phyloP scores from a whole-genome alignment of 192 early-diverging fungal species.

The Podila minutissima region DNA sequence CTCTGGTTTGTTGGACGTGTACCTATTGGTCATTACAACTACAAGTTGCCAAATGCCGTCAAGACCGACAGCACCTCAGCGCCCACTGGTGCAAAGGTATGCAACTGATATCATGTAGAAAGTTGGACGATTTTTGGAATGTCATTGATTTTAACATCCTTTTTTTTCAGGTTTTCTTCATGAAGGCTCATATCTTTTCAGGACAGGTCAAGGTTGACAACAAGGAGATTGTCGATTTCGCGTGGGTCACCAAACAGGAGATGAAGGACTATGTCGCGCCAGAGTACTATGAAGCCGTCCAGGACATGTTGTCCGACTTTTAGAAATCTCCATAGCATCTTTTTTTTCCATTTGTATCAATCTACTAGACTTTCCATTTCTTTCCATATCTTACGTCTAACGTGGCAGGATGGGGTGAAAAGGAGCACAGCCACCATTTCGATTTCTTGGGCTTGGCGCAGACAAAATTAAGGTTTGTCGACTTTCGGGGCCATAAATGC shows the following conservation, averaged over 20 bases:
- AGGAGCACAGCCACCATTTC: too few relatives aligned
- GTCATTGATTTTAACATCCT: not conserved
- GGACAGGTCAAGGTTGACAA: conserved; percentile 75
- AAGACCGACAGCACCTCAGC: conserved; percentile 25
- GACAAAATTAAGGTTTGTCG: too few relatives aligned
- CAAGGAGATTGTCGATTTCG: conserved; percentile 70
- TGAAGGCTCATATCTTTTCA: conserved; percentile 84
- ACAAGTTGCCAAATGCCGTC: conserved; percentile 42
- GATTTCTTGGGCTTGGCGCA: too few relatives aligned
- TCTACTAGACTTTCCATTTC: too few relatives aligned
- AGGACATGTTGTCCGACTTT: conserved; percentile 62
- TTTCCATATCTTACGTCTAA: too few relatives aligned
- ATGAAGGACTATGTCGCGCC: conserved; percentile 58
- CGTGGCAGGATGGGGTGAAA: too few relatives aligned
- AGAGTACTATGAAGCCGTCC: conserved; percentile 63
- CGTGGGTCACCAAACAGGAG: conserved; percentile 81
- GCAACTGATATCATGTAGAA: not conserved
- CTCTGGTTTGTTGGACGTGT: conserved; percentile 88
- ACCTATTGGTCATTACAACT: conserved; percentile 79
- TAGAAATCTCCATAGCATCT: conserved; percentile 19
- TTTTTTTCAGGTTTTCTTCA: conserved; percentile 75
- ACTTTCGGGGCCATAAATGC: too few relatives aligned
- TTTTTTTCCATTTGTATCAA: too few relatives aligned
- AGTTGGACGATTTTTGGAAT: not conserved
- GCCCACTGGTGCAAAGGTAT: conserved; percentile 59